Conservation (phyloP, 164 flowering plant species). For the Dillenia suffruticosa region DNA sequence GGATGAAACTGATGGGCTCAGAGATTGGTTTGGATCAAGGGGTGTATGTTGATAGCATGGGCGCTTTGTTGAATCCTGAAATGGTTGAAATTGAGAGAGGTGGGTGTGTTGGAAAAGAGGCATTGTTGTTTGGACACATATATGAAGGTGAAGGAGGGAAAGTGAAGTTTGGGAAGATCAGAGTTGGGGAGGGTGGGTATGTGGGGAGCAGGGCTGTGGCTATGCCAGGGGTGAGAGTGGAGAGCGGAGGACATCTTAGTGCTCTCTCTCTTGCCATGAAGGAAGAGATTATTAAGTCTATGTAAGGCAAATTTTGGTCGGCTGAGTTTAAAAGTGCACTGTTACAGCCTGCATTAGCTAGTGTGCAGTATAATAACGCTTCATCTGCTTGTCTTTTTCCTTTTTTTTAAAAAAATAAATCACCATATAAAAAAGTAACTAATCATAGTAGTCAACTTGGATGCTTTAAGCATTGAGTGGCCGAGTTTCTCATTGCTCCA, state of each 20-base stretch:
- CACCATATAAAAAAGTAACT: neutral
- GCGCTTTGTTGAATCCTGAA: slow-evolving; percentile 70
- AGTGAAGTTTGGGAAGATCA: slow-evolving; percentile 67
- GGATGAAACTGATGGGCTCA: slow-evolving; percentile 77
- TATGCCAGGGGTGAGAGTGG: slow-evolving; percentile 71
- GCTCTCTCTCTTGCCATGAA: slow-evolving; percentile 70
- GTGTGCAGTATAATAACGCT: too few species aligned
- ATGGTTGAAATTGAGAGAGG: slow-evolving; percentile 70
- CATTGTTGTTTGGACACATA: slow-evolving; percentile 70
- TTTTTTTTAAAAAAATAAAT: neutral
- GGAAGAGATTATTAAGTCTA: slow-evolving; percentile 46
- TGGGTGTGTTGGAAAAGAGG: slow-evolving; percentile 65
- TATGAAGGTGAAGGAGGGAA: slow-evolving; percentile 73
- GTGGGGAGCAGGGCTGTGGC: slow-evolving; percentile 69
- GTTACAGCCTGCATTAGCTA: too few species aligned
- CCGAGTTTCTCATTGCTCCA: too few species aligned
- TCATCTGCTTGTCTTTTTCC: too few species aligned
- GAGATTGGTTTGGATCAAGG: slow-evolving; percentile 37
- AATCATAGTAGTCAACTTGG: too few species aligned
- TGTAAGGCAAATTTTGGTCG: slow-evolving; percentile 6
- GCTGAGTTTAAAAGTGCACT: too few species aligned
- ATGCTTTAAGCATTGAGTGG: too few species aligned
- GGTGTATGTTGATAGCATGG: slow-evolving; percentile 61
- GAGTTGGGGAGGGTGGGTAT: slow-evolving; percentile 57
- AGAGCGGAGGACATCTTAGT: slow-evolving; percentile 39